A percentile compares a stretch with the other conserved stretches of the same genome.
Evolutionary conservation across 345 rosid species (phyloP).

Genomic region (Aurinia saxatilis): DNA sequence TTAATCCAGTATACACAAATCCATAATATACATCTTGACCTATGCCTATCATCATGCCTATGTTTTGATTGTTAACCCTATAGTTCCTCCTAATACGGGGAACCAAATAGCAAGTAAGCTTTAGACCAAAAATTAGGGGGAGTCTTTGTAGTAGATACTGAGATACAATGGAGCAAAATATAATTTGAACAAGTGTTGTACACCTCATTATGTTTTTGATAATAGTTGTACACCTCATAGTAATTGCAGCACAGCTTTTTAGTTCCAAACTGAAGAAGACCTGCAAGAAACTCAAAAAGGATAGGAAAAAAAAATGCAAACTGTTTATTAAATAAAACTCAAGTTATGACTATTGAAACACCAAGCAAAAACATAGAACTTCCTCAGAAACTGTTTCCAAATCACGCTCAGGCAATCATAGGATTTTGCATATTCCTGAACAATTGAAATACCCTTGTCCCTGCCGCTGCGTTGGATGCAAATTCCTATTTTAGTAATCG

Average conservation of each 20-base stretch:
- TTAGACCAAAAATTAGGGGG: background rate
- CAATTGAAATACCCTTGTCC: background rate
- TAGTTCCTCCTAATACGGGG: background rate
- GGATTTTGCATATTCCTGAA: background rate
- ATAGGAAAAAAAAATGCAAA: background rate
- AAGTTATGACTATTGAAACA: background rate
- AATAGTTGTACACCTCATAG: slow-evolving; percentile 8
- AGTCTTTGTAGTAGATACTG: background rate
- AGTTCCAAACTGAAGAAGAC: slow-evolving; percentile 10
- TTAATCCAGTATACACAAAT: background rate
- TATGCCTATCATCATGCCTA: no score
- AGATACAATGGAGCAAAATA: background rate
- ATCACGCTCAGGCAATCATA: background rate
- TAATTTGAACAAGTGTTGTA: background rate
- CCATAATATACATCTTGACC: background rate
- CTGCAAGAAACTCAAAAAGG: slow-evolving; percentile 12
- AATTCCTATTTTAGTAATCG: background rate
- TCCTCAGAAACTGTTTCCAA: background rate
- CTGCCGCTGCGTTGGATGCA: background rate
- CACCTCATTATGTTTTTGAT: background rate
- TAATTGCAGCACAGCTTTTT: slow-evolving; percentile 10
- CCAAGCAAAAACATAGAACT: background rate
- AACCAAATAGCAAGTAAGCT: background rate
- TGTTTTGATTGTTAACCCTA: background rate
- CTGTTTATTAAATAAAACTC: background rate